Evolutionary conservation across 129 eudicot species (phyloP), one percentile per base, ranked within the genome.

Genomic region (Escallonia herrerae): DNA sequence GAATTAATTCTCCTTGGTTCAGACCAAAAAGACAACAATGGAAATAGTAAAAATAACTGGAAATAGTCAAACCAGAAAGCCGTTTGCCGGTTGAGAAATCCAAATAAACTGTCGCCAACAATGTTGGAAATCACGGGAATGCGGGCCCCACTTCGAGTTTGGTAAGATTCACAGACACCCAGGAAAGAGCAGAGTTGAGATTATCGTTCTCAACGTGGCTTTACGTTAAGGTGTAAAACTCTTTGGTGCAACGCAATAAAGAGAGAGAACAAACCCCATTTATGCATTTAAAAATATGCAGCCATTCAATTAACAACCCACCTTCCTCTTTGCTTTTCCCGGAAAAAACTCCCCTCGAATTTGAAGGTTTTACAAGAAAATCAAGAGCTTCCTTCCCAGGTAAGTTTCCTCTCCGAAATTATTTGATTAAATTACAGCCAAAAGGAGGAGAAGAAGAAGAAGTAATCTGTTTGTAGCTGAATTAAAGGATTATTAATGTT

Each of bases 81-180:
- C 58, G 58, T 53, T 53, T 63, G 5, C 58, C 12, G 58, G 58
- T 65, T 69, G 65, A 43, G 65, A 43, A 15, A 2, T 7, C n/a
- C 41, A 15, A 15, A 43, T 33, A 7, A 63, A 53, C 43, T 50
- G 60, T 61, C 64, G 56, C 69, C 70, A 64, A 72, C 70, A 13
- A 53, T 37, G 58, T 72, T 63, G 76, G 76, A 72, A 51, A 54
- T 45, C 69, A 54, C 70, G 70, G 40, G 57, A 64, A 40, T 43
- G 59, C 58, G 71, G 71, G 65, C 13, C 70, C 71, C 60, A 39
- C 54, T 2, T 7, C 9, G 4, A 10, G 4, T 5, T 69, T 15
- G 11, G 48, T 5, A 45, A 40, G 14, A 4, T 41, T n/a, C 14
- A 22, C 33, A 22, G 33, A 22, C 33, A 22, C 33, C 33, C 33